phyloP scores from a whole-genome alignment of 78 protist genomes.

The Bigelowiella natans region DNA sequence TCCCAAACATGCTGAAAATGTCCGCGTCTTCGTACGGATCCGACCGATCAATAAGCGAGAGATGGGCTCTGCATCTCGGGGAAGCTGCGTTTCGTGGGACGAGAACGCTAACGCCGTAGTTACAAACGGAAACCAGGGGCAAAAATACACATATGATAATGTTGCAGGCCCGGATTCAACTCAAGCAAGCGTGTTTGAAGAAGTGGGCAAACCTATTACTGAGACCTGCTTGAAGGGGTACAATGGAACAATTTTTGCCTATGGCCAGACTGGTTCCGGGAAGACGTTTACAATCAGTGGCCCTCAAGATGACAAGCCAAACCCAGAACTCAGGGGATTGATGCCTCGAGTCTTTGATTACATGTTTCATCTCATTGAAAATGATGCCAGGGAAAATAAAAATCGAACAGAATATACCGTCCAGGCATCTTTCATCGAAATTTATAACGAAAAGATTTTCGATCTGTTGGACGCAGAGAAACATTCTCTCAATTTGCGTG shows the following conservation, averaged over 20 bases:
- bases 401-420: neutral
- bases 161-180: neutral
- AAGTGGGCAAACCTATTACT: neutral
- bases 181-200: neutral
- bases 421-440: slow-evolving; percentile 6
- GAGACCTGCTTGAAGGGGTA: neutral
- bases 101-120: neutral
- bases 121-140: neutral
- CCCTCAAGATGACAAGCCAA: neutral
- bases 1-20: neutral
- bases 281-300: neutral
- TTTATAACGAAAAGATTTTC: slow-evolving; percentile 23
- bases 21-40: neutral
- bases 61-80: neutral
- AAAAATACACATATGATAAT: neutral
- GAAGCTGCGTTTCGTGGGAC: neutral
- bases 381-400: neutral
- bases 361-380: neutral
- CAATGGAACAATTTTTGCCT: neutral
- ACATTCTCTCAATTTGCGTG: neutral
- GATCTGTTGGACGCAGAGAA: neutral
- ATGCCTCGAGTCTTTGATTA: slow-evolving; percentile 2
- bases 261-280: neutral
- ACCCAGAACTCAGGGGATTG: neutral
- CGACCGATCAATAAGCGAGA: neutral